These are phyloP conservation scores for Alternaria triticimaculans DNA, from an alignment of 2,329 filamentous ascomycete species.

Conservation along the genomic window DNA sequence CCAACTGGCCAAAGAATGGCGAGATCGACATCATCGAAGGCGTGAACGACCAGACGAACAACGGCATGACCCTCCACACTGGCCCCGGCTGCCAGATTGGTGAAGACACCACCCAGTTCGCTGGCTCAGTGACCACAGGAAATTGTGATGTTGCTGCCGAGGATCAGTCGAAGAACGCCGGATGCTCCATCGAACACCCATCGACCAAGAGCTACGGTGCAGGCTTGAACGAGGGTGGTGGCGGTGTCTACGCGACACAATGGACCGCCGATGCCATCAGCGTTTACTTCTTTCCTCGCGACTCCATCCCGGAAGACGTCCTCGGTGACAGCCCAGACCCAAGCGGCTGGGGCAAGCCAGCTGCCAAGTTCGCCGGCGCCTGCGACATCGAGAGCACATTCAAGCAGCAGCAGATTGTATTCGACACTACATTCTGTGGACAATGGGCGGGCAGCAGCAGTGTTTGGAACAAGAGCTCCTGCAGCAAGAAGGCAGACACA, in stretches of 20 bases:
- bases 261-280: conserved; percentile 77
- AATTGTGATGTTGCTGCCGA: conserved; percentile 58
- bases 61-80: conserved; percentile 58
- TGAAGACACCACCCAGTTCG: conserved; percentile 51
- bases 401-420: conserved; percentile 74
- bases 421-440: conserved; percentile 87
- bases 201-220: conserved; percentile 56
- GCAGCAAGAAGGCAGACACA: conserved; percentile 65
- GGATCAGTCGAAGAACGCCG: conserved; percentile 49
- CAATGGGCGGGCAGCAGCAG: conserved; percentile 75
- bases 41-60: conserved; percentile 52
- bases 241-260: conserved; percentile 56
- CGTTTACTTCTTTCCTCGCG: conserved; percentile 84
- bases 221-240: conserved; percentile 58
- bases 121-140: conserved; percentile 56
- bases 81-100: conserved; percentile 52
- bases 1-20: conserved; percentile 47
- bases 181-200: conserved; percentile 52
- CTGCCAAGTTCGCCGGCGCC: conserved; percentile 68
- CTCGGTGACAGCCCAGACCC: conserved; percentile 67
- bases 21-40: conserved; percentile 60
- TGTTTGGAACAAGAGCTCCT: conserved; percentile 69
- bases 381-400: conserved; percentile 79
- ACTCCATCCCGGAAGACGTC: conserved; percentile 69
- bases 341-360: conserved; percentile 70